Percentiles rank a stretch among this genome's conserved stretches.
phyloP scores from a whole-genome alignment of 1,139 yeast species.

The Suhomyces bolitotheri region DNA sequence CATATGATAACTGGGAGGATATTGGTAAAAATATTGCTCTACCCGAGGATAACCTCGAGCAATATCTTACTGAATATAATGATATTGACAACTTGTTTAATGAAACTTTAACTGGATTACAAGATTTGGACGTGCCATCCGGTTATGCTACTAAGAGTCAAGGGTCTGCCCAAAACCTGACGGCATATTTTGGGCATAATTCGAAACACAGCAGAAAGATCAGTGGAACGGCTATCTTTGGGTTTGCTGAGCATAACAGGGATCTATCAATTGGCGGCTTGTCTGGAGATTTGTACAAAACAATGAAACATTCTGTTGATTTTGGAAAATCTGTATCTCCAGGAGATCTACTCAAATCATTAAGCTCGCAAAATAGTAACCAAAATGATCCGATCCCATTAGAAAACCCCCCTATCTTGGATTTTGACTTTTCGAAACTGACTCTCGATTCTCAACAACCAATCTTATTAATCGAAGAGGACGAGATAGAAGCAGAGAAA shows the following conservation, averaged over 20 bases:
- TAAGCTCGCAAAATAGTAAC: slow-evolving; percentile 11
- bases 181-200: no score
- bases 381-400: slow-evolving; percentile 8
- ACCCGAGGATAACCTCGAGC: slow-evolving; percentile 46
- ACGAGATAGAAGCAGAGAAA: slow-evolving; percentile 26
- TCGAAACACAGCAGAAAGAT: slow-evolving; percentile 37
- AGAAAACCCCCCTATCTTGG: slow-evolving; percentile 17
- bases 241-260: slow-evolving; percentile 55
- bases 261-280: slow-evolving; percentile 51
- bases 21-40: slow-evolving; percentile 30
- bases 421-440: slow-evolving; percentile 19
- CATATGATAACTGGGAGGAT: slow-evolving; percentile 32
- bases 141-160: slow-evolving; percentile 15
- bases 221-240: slow-evolving; percentile 68
- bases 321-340: slow-evolving; percentile 37
- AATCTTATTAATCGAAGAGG: slow-evolving; percentile 31
- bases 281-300: slow-evolving; percentile 23
- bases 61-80: slow-evolving; percentile 35
- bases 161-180: not conserved
- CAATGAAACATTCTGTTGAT: slow-evolving; percentile 21
- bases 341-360: slow-evolving; percentile 33
- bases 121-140: slow-evolving; percentile 54
- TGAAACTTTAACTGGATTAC: slow-evolving; percentile 46
- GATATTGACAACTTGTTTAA: slow-evolving; percentile 46
- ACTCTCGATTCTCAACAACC: slow-evolving; percentile 19